Percentiles rank a stretch among this genome's conserved stretches.
phyloP scores from a whole-genome alignment of 2,329 filamentous ascomycete species.

The Hypoxylon sp. region DNA sequence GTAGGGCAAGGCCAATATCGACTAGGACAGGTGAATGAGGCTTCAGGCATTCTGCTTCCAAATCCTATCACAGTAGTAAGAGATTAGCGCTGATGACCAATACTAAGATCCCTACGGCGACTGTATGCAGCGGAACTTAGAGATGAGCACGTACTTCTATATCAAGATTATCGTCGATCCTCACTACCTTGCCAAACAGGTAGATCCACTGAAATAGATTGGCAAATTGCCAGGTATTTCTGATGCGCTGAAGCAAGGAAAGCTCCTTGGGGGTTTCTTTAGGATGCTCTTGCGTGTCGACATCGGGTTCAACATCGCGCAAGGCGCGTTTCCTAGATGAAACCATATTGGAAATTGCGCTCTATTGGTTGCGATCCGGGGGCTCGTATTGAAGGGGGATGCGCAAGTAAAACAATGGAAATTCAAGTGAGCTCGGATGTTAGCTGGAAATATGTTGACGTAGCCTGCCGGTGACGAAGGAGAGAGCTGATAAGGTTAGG shows the following conservation, averaged over 20 bases:
- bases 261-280: slow-evolving; percentile 51
- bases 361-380: slow-evolving; percentile 21
- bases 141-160: slow-evolving; percentile 78
- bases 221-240: slow-evolving; percentile 96
- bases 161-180: slow-evolving; percentile 89
- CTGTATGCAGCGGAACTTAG: background rate
- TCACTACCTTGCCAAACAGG: slow-evolving; percentile 89
- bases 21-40: slow-evolving; percentile 80
- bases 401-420: slow-evolving; percentile 18
- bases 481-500: slow-evolving; percentile 30
- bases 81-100: slow-evolving; percentile 15
- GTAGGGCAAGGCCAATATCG: slow-evolving; percentile 86
- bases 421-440: slow-evolving; percentile 2
- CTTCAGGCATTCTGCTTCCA: slow-evolving; percentile 90
- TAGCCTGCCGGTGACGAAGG: slow-evolving; percentile 7
- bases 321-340: slow-evolving; percentile 65
- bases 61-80: slow-evolving; percentile 70
- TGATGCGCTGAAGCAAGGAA: slow-evolving; percentile 74
- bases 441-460: slow-evolving; percentile 12
- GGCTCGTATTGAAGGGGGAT: slow-evolving; percentile 8
- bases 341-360: slow-evolving; percentile 56
- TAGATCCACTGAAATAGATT: slow-evolving; percentile 94
- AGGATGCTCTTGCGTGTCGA: slow-evolving; percentile 46
- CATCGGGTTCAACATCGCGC: slow-evolving; percentile 60
- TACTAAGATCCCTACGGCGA: background rate